Evolutionary conservation across 2,329 filamentous ascomycete species (phyloP).

Genomic region (Botrytis deweyae): DNA sequence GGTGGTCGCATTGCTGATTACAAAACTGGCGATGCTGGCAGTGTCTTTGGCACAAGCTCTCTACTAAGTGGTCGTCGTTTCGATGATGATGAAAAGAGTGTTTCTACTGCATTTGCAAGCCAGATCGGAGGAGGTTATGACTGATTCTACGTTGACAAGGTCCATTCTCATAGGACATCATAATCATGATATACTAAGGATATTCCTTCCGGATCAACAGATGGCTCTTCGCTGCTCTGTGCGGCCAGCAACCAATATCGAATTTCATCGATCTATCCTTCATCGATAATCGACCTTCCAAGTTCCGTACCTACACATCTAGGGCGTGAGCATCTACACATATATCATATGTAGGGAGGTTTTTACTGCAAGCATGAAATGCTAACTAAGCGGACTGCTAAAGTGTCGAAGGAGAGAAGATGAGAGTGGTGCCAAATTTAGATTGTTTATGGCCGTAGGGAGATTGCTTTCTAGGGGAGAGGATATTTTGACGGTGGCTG

Average conservation of each 20-base stretch:
- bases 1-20: conserved; percentile 64
- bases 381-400: conserved; percentile 4
- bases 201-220: conserved; percentile 21
- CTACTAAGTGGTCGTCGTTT: conserved; percentile 43
- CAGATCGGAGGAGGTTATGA: conserved; percentile 65
- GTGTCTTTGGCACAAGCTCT: conserved; percentile 64
- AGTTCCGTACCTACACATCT: not conserved
- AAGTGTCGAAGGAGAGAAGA: conserved; percentile 11
- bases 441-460: conserved; percentile 14
- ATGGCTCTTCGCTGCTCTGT: conserved; percentile 21
- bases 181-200: conserved; percentile 16
- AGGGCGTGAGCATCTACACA: conserved; percentile 9
- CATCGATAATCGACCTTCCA: conserved; percentile 11
- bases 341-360: conserved; percentile 14
- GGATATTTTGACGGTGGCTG: conserved; percentile 6
- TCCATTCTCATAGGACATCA: conserved; percentile 13
- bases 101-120: conserved; percentile 95
- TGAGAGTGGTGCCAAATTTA: conserved; percentile 19
- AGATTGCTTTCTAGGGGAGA: conserved; percentile 17
- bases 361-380: conserved; percentile 17
- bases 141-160: conserved; percentile 34
- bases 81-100: conserved; percentile 95
- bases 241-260: conserved; percentile 19
- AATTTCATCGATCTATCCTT: conserved; percentile 25
- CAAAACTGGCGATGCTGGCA: conserved; percentile 56